phyloP scores from a whole-genome alignment of 495 filamentous ascomycete species.

The Aspergillus carlsbadensis region DNA sequence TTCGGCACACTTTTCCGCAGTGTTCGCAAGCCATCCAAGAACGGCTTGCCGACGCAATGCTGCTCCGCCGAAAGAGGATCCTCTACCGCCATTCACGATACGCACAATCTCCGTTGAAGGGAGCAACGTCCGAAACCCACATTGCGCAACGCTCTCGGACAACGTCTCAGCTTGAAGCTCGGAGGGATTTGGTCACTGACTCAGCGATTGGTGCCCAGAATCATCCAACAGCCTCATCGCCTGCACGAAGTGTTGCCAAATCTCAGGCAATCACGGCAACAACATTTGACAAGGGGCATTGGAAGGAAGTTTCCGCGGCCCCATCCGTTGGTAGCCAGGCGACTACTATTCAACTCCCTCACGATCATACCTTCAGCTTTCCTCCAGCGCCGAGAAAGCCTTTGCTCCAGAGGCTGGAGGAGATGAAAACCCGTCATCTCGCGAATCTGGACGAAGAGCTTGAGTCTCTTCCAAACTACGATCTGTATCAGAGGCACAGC shows the following conservation, averaged over 20 bases:
- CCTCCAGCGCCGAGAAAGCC: not conserved
- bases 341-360: not conserved
- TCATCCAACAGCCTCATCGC: too few relatives aligned
- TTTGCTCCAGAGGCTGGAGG: not conserved
- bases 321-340: conserved; percentile 4
- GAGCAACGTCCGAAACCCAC: not conserved
- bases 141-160: not conserved
- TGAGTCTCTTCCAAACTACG: not conserved
- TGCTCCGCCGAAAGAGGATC: conserved; percentile 9
- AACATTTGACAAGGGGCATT: conserved; percentile 4
- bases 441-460: not conserved
- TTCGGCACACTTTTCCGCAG: conserved; percentile 2
- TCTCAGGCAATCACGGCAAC: conserved; percentile 6
- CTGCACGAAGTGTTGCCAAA: not conserved
- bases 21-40: not conserved
- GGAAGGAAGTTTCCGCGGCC: conserved; percentile 1
- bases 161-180: not conserved
- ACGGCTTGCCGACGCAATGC: conserved; percentile 7
- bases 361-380: not conserved
- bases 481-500: not conserved
- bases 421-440: not conserved
- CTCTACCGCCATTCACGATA: conserved; percentile 11
- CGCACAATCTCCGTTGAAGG: not conserved
- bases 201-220: not conserved
- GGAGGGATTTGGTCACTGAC: not conserved